These are phyloP conservation scores for Collariella sp. DNA, from an alignment of 495 filamentous ascomycete species.

Conservation along the genomic window DNA sequence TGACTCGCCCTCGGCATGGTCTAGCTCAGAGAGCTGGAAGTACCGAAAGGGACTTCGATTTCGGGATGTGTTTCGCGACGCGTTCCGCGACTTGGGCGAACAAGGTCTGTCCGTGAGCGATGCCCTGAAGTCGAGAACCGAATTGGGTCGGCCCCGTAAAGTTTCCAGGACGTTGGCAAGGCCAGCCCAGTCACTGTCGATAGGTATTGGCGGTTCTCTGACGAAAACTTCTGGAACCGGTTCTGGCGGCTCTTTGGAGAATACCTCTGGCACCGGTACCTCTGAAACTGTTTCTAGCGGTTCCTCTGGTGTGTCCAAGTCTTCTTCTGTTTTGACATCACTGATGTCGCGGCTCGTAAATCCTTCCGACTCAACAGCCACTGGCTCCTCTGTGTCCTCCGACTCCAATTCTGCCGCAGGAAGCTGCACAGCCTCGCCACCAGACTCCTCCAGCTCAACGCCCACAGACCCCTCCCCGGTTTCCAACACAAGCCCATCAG, in stretches of 20 bases:
- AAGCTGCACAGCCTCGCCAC: background rate
- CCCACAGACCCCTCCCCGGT: background rate
- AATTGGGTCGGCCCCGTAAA: slow-evolving; percentile 11
- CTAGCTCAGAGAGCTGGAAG: slow-evolving; percentile 1
- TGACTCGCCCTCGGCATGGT: background rate
- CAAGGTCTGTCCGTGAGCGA: slow-evolving; percentile 13
- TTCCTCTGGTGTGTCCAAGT: background rate
- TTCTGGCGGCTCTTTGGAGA: background rate
- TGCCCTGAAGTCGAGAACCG: slow-evolving; percentile 6
- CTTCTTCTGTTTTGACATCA: background rate
- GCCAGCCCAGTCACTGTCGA: slow-evolving; percentile 5
- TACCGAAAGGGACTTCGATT: slow-evolving; percentile 6
- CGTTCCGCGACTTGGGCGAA: slow-evolving; percentile 21
- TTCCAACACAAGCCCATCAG: background rate
- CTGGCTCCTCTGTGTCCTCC: background rate
- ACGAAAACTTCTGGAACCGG: background rate
- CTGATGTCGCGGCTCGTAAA: no score
- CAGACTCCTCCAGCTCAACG: background rate
- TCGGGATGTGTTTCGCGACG: slow-evolving; percentile 16
- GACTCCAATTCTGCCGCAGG: background rate
- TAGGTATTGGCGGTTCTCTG: background rate
- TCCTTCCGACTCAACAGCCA: no score
- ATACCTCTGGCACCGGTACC: no score
- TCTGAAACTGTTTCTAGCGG: no score
- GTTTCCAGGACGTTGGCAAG: slow-evolving; percentile 8